Evolutionary conservation across 116 monocot genomes (phyloP).

Genomic region (Zostera marina): DNA sequence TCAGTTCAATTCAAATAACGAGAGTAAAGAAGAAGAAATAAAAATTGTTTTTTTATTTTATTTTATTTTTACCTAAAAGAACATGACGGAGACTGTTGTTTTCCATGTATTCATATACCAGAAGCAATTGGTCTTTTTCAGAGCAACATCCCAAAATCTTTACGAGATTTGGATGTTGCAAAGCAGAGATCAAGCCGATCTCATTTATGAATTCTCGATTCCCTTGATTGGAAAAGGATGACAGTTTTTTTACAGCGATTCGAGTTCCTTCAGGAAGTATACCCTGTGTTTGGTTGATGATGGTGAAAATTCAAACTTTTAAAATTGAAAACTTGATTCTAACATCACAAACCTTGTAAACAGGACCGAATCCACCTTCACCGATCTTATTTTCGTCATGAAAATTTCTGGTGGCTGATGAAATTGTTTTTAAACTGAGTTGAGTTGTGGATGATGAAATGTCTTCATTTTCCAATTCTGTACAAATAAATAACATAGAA

Average conservation of each 20-base stretch:
- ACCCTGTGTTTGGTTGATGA: constrained; percentile 11
- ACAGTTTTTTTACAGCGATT: constrained; percentile 38
- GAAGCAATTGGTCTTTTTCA: constrained; percentile 27
- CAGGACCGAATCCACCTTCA: neutral
- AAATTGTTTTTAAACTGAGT: constrained; percentile 5
- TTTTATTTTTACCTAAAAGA: neutral
- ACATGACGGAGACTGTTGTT: constrained; percentile 13
- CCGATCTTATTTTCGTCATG: neutral
- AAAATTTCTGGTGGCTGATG: neutral
- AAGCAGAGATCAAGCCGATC: constrained; percentile 52
- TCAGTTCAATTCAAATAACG: neutral
- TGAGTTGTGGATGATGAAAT: neutral
- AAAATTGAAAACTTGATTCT: neutral
- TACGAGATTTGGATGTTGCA: constrained; percentile 55
- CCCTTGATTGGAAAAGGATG: constrained; percentile 48
- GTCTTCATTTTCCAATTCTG: neutral
- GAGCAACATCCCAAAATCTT: constrained; percentile 50
- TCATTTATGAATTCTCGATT: constrained; percentile 65
- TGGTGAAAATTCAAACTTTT: neutral
- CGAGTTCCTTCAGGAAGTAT: constrained; percentile 24
- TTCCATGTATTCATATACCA: constrained; percentile 43
- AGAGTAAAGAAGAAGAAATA: too few species aligned
- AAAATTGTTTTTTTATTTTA: too few species aligned
- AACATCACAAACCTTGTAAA: neutral
- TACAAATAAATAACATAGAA: too few species aligned